phyloP scores from a whole-genome alignment of 2,329 filamentous ascomycete species.

The Cercospora canescens region DNA sequence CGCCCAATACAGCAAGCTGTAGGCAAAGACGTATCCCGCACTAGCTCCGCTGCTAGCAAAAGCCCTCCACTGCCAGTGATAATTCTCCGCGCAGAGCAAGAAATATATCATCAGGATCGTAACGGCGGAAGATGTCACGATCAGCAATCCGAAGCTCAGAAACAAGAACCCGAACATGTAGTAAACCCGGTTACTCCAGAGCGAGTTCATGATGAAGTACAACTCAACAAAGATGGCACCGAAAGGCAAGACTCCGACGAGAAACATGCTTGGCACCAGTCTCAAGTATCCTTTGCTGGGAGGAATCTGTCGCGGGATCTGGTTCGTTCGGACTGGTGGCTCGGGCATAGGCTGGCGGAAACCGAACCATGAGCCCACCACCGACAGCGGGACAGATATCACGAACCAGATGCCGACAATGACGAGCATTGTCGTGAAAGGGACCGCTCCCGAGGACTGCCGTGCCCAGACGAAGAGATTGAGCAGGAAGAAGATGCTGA shows the following conservation, averaged over 20 bases:
- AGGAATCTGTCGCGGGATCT: conserved; percentile 96
- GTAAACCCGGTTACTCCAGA: conserved; percentile 98
- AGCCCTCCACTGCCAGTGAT: conserved; percentile 97
- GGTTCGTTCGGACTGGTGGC: conserved; percentile 88
- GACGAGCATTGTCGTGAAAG: conserved; percentile 94
- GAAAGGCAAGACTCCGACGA: conserved; percentile 91
- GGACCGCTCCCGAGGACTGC: conserved; percentile 87
- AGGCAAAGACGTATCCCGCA: conserved; percentile 86
- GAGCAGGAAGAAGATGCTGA: conserved; percentile 84
- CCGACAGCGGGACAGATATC: conserved; percentile 88
- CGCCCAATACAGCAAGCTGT: conserved; percentile 87
- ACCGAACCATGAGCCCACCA: conserved; percentile 88
- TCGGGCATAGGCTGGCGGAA: conserved; percentile 72
- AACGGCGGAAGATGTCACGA: conserved; percentile 88
- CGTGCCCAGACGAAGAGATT: conserved; percentile 97
- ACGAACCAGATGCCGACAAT: conserved; percentile 94
- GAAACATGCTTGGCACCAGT: conserved; percentile 83
- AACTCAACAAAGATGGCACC: conserved; percentile 97
- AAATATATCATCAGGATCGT: conserved; percentile 97
- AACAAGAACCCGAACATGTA: conserved; percentile 99
- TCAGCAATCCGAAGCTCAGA: conserved; percentile 95
- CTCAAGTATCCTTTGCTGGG: conserved; percentile 79
- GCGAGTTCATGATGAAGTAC: conserved; percentile 98
- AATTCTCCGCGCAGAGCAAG: conserved; percentile 92
- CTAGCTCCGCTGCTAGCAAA: conserved; percentile 91